These are phyloP conservation scores for Berkeleyomyces rouxiae DNA, from an alignment of 2,329 filamentous ascomycete genomes.

Conservation along the genomic window DNA sequence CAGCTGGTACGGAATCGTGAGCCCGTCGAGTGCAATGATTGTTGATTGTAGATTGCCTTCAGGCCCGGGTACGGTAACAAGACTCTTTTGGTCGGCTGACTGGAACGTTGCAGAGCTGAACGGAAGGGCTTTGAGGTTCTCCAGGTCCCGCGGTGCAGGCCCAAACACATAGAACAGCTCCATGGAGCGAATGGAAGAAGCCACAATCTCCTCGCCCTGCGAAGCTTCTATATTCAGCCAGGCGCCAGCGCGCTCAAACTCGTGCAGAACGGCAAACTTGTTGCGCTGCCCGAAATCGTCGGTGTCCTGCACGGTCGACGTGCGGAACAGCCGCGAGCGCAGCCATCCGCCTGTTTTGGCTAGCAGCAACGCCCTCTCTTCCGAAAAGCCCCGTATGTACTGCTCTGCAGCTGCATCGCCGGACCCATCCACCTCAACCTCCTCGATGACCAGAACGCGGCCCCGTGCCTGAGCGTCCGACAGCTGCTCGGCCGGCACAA, in stretches of 20 bases:
- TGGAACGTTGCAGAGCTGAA: conserved; percentile 31
- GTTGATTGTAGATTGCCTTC: conserved; percentile 52
- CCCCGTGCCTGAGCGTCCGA: conserved; percentile 41
- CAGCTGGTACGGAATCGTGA: conserved; percentile 54
- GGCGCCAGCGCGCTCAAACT: conserved; percentile 34
- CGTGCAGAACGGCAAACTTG: conserved; percentile 52
- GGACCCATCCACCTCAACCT: conserved; percentile 21
- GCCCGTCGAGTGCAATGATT: conserved; percentile 41
- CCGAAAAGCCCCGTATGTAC: conserved; percentile 49
- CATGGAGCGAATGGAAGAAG: conserved; percentile 44
- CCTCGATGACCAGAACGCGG: conserved; percentile 45
- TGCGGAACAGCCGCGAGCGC: conserved; percentile 53
- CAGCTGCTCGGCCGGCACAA: conserved; percentile 42
- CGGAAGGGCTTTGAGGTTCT: conserved; percentile 34
- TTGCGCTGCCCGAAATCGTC: conserved; percentile 26
- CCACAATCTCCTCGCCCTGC: conserved; percentile 44
- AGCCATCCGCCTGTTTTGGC: conserved; percentile 48
- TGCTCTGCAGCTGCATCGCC: conserved; percentile 38
- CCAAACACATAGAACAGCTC: conserved; percentile 68
- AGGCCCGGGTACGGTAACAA: conserved; percentile 20
- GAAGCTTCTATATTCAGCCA: conserved; percentile 32
- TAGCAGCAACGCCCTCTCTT: neutral
- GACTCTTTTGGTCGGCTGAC: conserved; percentile 29
- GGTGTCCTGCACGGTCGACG: conserved; percentile 41
- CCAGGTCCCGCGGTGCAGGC: conserved; percentile 51